Evolutionary conservation across 805 yeast genomes (phyloP).

Genomic region (Candida alai): DNA sequence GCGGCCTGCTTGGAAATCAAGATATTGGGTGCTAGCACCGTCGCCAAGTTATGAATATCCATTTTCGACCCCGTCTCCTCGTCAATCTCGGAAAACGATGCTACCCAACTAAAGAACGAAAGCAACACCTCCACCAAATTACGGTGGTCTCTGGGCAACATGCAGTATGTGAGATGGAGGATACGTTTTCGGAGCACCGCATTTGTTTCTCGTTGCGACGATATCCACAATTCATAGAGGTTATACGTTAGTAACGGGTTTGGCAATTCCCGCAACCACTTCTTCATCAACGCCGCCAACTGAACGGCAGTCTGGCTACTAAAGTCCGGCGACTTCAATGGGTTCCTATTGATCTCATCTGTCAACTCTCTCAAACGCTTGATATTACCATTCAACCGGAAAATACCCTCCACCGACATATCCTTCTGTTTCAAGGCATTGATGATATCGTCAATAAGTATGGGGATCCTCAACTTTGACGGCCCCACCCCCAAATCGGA

Average conservation of each 20-base stretch:
- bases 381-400: slow-evolving; percentile 94
- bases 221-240: slow-evolving; percentile 75
- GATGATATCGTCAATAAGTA: slow-evolving; percentile 81
- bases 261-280: slow-evolving; percentile 88
- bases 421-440: slow-evolving; percentile 84
- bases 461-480: slow-evolving; percentile 72
- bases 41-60: slow-evolving; percentile 93
- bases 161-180: slow-evolving; percentile 61
- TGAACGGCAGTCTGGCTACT: slow-evolving; percentile 82
- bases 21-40: slow-evolving; percentile 92
- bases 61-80: slow-evolving; percentile 85
- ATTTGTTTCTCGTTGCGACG: slow-evolving; percentile 54
- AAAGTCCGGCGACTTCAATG: slow-evolving; percentile 67
- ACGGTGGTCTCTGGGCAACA: slow-evolving; percentile 78
- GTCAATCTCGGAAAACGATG: slow-evolving; percentile 90
- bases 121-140: slow-evolving; percentile 83
- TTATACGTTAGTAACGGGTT: slow-evolving; percentile 79
- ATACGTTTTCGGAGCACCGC: slow-evolving; percentile 46
- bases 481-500: slow-evolving; percentile 86
- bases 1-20: slow-evolving; percentile 52
- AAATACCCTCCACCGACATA: slow-evolving; percentile 93
- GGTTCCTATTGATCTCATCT: slow-evolving; percentile 68
- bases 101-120: slow-evolving; percentile 88
- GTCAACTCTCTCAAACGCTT: slow-evolving; percentile 71
- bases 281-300: slow-evolving; percentile 87